A percentile compares a stretch with the other conserved stretches of the same genome.
Conservation (phyloP, 1,139 yeast genomes). For the Blastobotrys apis region DNA sequence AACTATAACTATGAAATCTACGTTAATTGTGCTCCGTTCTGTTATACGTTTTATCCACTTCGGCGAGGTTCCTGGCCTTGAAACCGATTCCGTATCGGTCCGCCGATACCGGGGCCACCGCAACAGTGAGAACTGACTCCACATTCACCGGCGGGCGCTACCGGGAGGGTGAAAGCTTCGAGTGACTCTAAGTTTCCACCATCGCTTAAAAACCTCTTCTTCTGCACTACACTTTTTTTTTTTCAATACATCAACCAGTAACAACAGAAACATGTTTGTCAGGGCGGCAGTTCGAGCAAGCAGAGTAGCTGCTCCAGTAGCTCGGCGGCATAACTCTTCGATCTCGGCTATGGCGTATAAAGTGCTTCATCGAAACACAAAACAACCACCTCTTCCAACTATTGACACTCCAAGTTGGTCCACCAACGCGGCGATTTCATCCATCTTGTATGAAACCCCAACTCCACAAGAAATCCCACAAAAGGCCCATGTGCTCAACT, state of each 20-base stretch:
- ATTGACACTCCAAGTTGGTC: conserved; percentile 94
- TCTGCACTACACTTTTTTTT: too few species aligned
- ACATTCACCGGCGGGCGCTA: too few species aligned
- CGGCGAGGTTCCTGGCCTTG: too few species aligned
- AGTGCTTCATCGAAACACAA: conserved; percentile 73
- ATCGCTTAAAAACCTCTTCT: too few species aligned
- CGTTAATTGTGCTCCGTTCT: too few species aligned
- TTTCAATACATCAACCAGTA: not conserved
- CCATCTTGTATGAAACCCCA: conserved; percentile 93
- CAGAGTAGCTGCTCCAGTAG: not conserved
- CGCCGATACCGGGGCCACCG: too few species aligned
- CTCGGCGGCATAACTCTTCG: conserved; percentile 39
- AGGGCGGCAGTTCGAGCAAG: conserved; percentile 4
- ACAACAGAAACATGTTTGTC: not conserved
- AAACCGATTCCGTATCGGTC: too few species aligned
- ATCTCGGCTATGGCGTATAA: conserved; percentile 97
- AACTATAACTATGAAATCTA: too few species aligned
- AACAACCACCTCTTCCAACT: conserved; percentile 91
- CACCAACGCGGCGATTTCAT: conserved; percentile 91
- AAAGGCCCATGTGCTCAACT: conserved; percentile 81
- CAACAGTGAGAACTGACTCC: too few species aligned
- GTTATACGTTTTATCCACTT: too few species aligned
- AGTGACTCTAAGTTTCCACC: too few species aligned
- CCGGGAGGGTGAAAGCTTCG: too few species aligned
- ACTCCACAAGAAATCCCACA: conserved; percentile 47